Base-by-base conservation (phyloP, 768 basidiomycete species). In the Rhizopogon sp. region DNA sequence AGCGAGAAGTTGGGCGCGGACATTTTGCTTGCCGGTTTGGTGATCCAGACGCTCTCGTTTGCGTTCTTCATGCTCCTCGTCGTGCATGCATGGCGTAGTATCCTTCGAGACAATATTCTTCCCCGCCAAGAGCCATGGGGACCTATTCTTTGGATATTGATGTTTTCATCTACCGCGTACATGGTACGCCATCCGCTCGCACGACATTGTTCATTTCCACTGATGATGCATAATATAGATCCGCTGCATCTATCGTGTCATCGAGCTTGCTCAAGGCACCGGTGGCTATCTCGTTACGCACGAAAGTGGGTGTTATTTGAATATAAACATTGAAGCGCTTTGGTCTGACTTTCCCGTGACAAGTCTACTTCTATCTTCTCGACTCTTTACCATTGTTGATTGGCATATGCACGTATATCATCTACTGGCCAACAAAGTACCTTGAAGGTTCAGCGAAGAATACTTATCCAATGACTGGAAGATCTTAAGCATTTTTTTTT, bases 371-470 rank as follows among this genome's bases (percentile, higher is more conserved):
- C 40, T 69, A 69, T 22, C 51, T 61, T 3, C 62, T 71, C 31
- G 67, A 72, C 44, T 54, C 66, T 1, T 52, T 72, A 6, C 66
- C 71, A 1, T 41, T 72, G 1, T 42, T 72, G 1, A 43, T 67
- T 13, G 67, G 65, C 5, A 65, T 66, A 28, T 49, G 29, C 29
- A 17, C 61, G 3, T 68, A 69, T 13, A 56, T 62, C 5, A 3
- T 63, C 1, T 65, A 50, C 37, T 72, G 69, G 70, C 70, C 70
- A 4, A 60, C 58, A 16, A 56, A 20, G 20, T 70, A 72, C 47
- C 54, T 69, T 10, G 35, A 37, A 6, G 5, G 8, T 16, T 46
- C 17, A 3, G 28, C 25, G n/a, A 57, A 47, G 22, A 13, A 43
- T n/a, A 2, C 2, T 4, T 9, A 40, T 39, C 22, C 16, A 16